Conservation (phyloP, 2,329 filamentous ascomycete species). For the Dichotomopilus funicola region DNA sequence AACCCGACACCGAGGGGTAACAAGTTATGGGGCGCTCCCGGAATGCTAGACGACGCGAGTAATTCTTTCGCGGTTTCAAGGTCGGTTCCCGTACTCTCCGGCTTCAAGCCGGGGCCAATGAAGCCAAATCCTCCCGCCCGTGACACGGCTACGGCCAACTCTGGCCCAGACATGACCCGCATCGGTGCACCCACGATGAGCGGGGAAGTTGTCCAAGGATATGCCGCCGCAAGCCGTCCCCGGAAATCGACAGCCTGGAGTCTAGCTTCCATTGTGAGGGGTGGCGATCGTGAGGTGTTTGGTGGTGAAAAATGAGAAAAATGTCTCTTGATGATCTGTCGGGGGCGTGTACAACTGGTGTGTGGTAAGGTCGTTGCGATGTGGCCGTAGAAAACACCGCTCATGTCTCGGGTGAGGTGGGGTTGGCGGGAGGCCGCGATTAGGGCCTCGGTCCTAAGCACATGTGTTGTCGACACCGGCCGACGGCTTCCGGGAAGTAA, state of each 20-base stretch:
- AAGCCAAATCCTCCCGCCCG: conserved; percentile 64
- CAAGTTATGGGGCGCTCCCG: conserved; percentile 6
- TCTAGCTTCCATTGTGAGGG: not conserved
- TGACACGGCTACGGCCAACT: conserved; percentile 56
- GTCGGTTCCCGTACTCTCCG: conserved; percentile 28
- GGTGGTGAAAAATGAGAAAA: not conserved
- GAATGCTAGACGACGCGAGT: conserved; percentile 14
- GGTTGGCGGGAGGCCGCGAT: not conserved
- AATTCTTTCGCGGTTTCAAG: conserved; percentile 26
- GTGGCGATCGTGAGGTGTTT: not conserved
- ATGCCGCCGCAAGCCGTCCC: conserved; percentile 3
- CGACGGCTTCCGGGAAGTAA: not conserved
- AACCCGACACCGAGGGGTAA: conserved; percentile 44
- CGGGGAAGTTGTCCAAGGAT: conserved; percentile 51
- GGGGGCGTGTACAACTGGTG: not conserved
- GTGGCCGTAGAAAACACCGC: too few relatives aligned
- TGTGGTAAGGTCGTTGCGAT: too few relatives aligned
- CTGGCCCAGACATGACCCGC: conserved; percentile 52
- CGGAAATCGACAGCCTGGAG: conserved; percentile 8
- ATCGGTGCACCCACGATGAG: conserved; percentile 61
- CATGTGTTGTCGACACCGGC: not conserved
- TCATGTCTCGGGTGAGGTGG: not conserved
- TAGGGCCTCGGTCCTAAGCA: conserved; percentile 1
- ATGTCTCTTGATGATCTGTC: not conserved
- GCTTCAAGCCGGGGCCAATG: conserved; percentile 35